Conservation (phyloP, 176 grass and related monocot species). For the Carex scoparia region DNA sequence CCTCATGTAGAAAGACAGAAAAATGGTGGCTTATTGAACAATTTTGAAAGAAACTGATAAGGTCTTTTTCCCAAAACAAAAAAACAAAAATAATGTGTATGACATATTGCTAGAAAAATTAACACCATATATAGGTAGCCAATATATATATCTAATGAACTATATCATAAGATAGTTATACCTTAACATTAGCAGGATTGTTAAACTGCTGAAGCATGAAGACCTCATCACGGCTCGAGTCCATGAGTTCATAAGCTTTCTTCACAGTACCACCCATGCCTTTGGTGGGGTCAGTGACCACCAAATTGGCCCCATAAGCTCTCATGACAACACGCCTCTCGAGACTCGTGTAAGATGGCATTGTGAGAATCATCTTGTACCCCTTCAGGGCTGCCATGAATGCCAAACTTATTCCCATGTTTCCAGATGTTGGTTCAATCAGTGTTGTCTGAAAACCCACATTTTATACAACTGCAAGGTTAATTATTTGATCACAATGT, state of each 20-base stretch:
- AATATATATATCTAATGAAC: neutral
- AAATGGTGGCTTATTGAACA: neutral
- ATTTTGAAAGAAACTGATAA: neutral
- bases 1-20: neutral
- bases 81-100: neutral
- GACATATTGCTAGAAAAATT: neutral
- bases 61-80: neutral
- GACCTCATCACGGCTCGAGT: slow-evolving; percentile 37
- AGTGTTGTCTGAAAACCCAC: slow-evolving; percentile 53
- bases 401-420: slow-evolving; percentile 75
- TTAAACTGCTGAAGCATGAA: slow-evolving; percentile 95
- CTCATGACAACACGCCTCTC: slow-evolving; percentile 86
- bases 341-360: slow-evolving; percentile 93
- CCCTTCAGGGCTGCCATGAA: slow-evolving; percentile 80
- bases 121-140: neutral
- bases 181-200: slow-evolving; percentile 94
- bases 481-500: neutral
- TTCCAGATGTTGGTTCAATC: slow-evolving; percentile 87
- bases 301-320: slow-evolving; percentile 59
- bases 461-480: neutral
- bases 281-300: slow-evolving; percentile 74
- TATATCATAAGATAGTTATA: slow-evolving; percentile 19
- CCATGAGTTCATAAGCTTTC: slow-evolving; percentile 65
- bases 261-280: slow-evolving; percentile 96
- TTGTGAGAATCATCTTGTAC: slow-evolving; percentile 79